Evolutionary conservation across 176 grass and related monocot genomes (phyloP).

Genomic region (Eleusine coracana): DNA sequence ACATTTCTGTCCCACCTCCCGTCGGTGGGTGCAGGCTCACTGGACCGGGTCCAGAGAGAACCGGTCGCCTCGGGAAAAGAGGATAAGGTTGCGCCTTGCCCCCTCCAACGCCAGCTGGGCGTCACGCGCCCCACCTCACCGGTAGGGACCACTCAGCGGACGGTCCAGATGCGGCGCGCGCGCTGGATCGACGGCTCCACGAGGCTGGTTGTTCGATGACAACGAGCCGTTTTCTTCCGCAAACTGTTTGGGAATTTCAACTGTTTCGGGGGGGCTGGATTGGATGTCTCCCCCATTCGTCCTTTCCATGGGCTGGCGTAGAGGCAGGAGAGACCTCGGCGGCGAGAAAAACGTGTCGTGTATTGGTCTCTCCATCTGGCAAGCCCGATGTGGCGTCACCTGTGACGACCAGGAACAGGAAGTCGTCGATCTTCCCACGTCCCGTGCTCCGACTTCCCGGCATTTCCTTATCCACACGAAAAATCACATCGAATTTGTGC

Average conservation of each 20-base stretch:
- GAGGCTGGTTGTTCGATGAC: neutral
- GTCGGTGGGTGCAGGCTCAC: neutral
- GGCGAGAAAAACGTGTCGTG: constrained; percentile 32
- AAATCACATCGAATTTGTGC: neutral
- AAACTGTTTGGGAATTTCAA: constrained; percentile 16
- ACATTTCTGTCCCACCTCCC: neutral
- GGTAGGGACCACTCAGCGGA: constrained; percentile 9
- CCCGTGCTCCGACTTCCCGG: neutral
- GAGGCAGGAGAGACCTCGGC: neutral
- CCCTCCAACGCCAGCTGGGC: constrained; percentile 73
- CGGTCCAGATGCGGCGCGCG: constrained; percentile 34
- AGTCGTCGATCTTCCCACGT: neutral
- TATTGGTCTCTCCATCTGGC: constrained; percentile 12
- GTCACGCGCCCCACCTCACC: constrained; percentile 63
- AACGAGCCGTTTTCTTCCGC: neutral
- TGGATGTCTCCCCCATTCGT: constrained; percentile 10
- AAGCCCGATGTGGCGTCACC: constrained; percentile 4
- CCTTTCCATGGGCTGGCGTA: neutral
- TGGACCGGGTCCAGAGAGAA: constrained; percentile 10
- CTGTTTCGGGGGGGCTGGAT: constrained; percentile 14
- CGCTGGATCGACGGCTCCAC: neutral
- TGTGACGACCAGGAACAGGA: constrained; percentile 13
- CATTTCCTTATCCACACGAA: neutral
- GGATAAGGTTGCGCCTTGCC: constrained; percentile 58
- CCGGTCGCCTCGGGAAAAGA: constrained; percentile 12